Evolutionary conservation across 176 grass and related monocot genomes (phyloP).

Genomic region (Triticum aestivum): DNA sequence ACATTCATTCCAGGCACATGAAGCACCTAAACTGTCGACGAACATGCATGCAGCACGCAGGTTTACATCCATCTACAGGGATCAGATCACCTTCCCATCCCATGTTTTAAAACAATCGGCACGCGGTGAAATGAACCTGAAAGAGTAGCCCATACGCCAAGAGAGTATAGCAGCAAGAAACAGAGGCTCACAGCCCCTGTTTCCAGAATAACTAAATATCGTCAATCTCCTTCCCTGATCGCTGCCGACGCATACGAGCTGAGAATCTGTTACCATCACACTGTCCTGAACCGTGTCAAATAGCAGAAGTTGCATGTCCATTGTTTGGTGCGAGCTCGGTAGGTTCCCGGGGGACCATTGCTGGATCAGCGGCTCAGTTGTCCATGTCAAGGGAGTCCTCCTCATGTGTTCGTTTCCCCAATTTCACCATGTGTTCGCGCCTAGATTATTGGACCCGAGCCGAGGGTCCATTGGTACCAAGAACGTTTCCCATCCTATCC

Average conservation of each 20-base stretch:
- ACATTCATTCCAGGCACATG: not conserved
- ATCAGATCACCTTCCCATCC: not conserved
- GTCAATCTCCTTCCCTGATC: not conserved
- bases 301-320: not conserved
- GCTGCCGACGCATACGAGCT: not conserved
- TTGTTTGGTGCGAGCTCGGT: not conserved
- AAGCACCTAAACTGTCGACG: not conserved
- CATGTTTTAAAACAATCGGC: not conserved
- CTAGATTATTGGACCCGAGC: constrained; percentile 8
- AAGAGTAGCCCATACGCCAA: not conserved
- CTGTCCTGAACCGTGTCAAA: not conserved
- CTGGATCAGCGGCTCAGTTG: not conserved
- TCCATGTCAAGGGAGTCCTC: not conserved
- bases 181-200: not conserved
- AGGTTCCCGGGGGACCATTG: constrained; percentile 2
- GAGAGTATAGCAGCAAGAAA: not conserved
- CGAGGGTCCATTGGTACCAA: not conserved
- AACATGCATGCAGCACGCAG: not conserved
- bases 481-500: constrained; percentile 21
- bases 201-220: not conserved
- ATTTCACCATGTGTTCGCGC: constrained; percentile 4
- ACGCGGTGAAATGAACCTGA: constrained; percentile 9
- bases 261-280: not conserved
- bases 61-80: not conserved
- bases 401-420: constrained; percentile 7